Base-by-base conservation (phyloP, 768 basidiomycete genomes). In the Russula vinacea region DNA sequence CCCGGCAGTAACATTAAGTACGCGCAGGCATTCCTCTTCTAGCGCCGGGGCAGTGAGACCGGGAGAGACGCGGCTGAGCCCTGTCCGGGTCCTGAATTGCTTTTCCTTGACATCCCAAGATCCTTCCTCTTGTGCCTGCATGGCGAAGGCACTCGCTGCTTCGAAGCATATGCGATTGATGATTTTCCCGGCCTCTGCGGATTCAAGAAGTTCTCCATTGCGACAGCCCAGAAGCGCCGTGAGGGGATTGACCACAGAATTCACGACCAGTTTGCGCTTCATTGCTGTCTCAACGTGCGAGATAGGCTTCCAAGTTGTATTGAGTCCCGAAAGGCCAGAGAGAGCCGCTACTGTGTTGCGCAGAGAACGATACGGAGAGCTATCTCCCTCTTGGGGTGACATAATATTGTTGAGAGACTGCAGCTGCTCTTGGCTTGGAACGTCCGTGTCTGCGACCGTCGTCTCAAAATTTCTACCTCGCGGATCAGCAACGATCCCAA, bases 191-290 rank as follows among this genome's bases (percentile, higher is more conserved):
- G 85, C 80, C 14, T 76, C 74, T 0, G 69, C 56, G 10, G 81
- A 75, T 7, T 73, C 73, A 71, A 90, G 81, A 22, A 96, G 74
- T 1, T 85, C 84, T 19, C 92, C 93, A 72, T 96, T 96, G 56
- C 83, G 80, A 70, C 93, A 89, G 35, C 84, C 84, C 66, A 93
- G 76, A 26, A 98, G 72, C 10, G 92, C 89, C 0, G 94, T 91
- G 61, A 98, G 80, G 2, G 96, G 87, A 71, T 97, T 94, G 74
- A 98, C 83, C 68, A 86, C 80, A 14, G 86, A 78, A 72, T 96
- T 92, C 63, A 90, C 83, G 35, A 87, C 91, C 50, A 97, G 76
- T 76, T 94, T 94, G 65, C 84, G 85, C 44, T 89, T 86, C 76
- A 94, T 83, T 26, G 80, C 77, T 35, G 85, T 76, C 66, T 92